Conservation (phyloP, 1,139 yeast species). For the Hemisphaericaspora xylofermentans region DNA sequence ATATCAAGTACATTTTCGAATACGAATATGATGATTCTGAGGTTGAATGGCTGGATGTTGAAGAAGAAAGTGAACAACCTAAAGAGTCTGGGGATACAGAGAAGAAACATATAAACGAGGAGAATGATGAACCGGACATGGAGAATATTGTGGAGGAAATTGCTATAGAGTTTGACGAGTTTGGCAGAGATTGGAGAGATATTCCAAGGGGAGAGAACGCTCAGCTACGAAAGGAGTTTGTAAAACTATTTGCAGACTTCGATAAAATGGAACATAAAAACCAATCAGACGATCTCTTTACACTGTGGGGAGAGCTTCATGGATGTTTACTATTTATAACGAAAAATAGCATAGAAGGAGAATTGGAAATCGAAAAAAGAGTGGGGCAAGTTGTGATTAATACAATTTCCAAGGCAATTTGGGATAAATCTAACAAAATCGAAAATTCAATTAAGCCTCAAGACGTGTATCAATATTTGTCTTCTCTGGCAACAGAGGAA, state of each 20-base stretch:
- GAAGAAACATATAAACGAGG: slow-evolving; percentile 2
- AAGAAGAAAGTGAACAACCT: slow-evolving; percentile 15
- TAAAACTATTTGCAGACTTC: slow-evolving; percentile 17
- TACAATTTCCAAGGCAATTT: slow-evolving; percentile 54
- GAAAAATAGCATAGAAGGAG: slow-evolving; percentile 27
- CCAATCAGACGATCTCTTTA: slow-evolving; percentile 30
- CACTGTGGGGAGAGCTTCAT: slow-evolving; percentile 31
- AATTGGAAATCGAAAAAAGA: slow-evolving; percentile 26
- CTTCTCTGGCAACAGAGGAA: slow-evolving; percentile 30
- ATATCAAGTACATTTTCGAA: slow-evolving; percentile 68
- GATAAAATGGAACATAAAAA: slow-evolving; percentile 18
- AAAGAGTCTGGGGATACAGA: slow-evolving; percentile 1
- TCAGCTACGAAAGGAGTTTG: slow-evolving; percentile 20
- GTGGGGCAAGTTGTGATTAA: slow-evolving; percentile 43
- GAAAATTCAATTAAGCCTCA: slow-evolving; percentile 43
- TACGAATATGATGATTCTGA: slow-evolving; percentile 44
- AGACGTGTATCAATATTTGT: slow-evolving; percentile 46
- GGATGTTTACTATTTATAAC: slow-evolving; percentile 29
- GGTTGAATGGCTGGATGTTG: slow-evolving; percentile 30
- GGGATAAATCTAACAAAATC: slow-evolving; percentile 23
- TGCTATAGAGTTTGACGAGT: slow-evolving; percentile 50
- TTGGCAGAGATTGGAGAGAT: slow-evolving; percentile 71
- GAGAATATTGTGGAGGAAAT: slow-evolving; percentile 8
- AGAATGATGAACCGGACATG: slow-evolving; percentile 20
- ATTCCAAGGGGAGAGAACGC: slow-evolving; percentile 58